Evolutionary conservation across 352 stramenopile genomes (phyloP), one percentile per base, ranked within the genome.

Genomic region (Phytophthora ramorum): DNA sequence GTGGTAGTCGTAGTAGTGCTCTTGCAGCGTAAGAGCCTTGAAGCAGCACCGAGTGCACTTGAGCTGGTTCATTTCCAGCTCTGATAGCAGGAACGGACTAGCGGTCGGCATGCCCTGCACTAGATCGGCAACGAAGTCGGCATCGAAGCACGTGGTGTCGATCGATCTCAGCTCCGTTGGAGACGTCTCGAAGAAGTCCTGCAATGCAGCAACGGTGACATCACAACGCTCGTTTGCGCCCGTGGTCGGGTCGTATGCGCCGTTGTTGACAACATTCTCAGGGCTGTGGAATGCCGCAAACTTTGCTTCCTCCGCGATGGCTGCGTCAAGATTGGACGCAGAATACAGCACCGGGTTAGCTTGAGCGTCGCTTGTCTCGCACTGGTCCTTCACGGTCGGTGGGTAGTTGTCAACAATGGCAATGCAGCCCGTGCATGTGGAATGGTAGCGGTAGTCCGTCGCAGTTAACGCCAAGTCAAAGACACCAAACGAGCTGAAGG

Each of bases 1-100:
- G 16, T 62, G 54, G 60, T 63, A 73, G n/a, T 69, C 59, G 19
- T 73, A 70, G 13, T 66, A 69, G 20, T 63, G 58, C n/a, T 70
- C 59, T 13, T 58, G 20, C 0, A 73, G 66, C 9, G 46, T 69
- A 4, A 22, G 35, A 3, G 46, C 46, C 53, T 73, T 70, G 4
- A 41, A 57, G 26, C 66, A 73, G 41, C 66, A 73, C 0, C 66
- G 60, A 7, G 47, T 70, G 48, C 66, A 73, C 43, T 50, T 34
- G 13, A 73, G 19, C 0, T 13, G 24, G 8, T 54, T 44, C 22
- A 69, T 16, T 9, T 59, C 47, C 35, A 38, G 3, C 12, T 28
- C n/a, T 32, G 46, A 10, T 3, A 49, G 22, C 40, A 28, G 19
- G 32, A 69, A 26, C 3, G 46, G 41, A 40, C 32, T 56, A 3